Base-by-base conservation (phyloP, 2,329 filamentous ascomycete species). In the Piedraia hortae region DNA sequence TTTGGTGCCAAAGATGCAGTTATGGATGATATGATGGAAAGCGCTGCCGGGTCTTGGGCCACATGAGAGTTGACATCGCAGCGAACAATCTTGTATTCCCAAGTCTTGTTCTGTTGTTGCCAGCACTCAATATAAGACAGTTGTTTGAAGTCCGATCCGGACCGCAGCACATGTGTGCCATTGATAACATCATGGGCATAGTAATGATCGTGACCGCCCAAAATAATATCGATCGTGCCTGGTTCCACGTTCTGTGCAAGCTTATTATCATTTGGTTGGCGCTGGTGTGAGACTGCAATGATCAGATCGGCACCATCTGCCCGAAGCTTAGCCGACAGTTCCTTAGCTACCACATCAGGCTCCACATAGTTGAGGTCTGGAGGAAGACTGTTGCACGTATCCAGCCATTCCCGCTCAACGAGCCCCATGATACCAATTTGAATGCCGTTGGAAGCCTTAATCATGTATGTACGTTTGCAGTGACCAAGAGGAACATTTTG, bases 141-240 rank as follows among this genome's bases (percentile, higher is more conserved):
- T 41, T 91, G 73, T 46, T 85, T 88, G 48, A 90, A 91, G 42
- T 91, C 80, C 10, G 68, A 75, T 1, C 80, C 78, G 0, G 74
- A 88, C 2, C 80, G 62, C n/a, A 91, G 51, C 3, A 89, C 62
- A 36, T 90, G 78, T 0, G 63, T 73, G 5, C 68, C 69, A 28
- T 80, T 78, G 42, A 85, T 58, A 24, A 78, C 38, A 24, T 56
- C 60, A 45, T 90, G 75, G 9, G 57, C 58, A 40, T 90, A 90
- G 45, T 70, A 85, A 41, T 91, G 80, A 35, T 90, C 80, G 37
- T 90, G 78, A 0, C 78, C 78, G 21, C 78, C 77, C 0, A 90
- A 56, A 19, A 91, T 71, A 16, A 90, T 62, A 41, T 91, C 80
- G 10, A 89, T 65, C 6, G 28, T 28, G 0, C 72, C 75, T 3